These are phyloP conservation scores for Schizophyllum amplum DNA, from an alignment of 1,284 basidiomycete species.

Conservation along the genomic window DNA sequence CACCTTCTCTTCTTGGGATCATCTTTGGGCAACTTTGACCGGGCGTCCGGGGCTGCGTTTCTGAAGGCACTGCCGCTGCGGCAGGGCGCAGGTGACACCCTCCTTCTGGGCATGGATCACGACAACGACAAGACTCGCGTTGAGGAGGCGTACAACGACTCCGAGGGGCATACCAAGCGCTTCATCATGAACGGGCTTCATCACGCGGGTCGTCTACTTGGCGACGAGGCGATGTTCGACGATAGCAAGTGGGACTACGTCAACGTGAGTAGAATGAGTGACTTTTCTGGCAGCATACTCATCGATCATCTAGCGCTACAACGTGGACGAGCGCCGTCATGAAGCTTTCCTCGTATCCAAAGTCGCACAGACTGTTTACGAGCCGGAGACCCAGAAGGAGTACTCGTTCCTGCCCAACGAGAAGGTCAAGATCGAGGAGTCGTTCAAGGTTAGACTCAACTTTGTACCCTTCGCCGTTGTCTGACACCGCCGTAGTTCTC, in stretches of 20 bases:
- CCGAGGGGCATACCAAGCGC: constrained; percentile 63
- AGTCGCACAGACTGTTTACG: constrained; percentile 51
- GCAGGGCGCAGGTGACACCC: constrained; percentile 60
- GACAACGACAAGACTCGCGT: constrained; percentile 62
- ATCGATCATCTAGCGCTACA: neutral
- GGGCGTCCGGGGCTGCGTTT: constrained; percentile 68
- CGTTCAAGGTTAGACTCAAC: constrained; percentile 60
- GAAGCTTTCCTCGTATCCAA: constrained; percentile 82
- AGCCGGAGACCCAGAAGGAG: constrained; percentile 30
- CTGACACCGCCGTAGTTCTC: constrained; percentile 55
- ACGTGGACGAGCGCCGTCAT: constrained; percentile 54
- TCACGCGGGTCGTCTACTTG: constrained; percentile 51
- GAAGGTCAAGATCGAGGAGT: constrained; percentile 81
- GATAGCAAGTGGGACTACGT: constrained; percentile 79
- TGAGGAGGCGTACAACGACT: constrained; percentile 76
- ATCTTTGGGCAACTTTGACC: constrained; percentile 88
- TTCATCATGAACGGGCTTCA: constrained; percentile 92
- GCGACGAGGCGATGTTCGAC: constrained; percentile 54
- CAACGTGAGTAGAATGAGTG: constrained; percentile 20
- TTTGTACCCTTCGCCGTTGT: neutral
- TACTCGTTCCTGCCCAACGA: constrained; percentile 58
- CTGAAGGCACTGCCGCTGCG: constrained; percentile 75
- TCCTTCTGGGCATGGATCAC: constrained; percentile 82
- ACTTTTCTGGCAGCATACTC: neutral
- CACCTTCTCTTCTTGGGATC: constrained; percentile 91